Conservation (phyloP, 2,329 filamentous ascomycete species). For the Cryphonectria nitschkei region DNA sequence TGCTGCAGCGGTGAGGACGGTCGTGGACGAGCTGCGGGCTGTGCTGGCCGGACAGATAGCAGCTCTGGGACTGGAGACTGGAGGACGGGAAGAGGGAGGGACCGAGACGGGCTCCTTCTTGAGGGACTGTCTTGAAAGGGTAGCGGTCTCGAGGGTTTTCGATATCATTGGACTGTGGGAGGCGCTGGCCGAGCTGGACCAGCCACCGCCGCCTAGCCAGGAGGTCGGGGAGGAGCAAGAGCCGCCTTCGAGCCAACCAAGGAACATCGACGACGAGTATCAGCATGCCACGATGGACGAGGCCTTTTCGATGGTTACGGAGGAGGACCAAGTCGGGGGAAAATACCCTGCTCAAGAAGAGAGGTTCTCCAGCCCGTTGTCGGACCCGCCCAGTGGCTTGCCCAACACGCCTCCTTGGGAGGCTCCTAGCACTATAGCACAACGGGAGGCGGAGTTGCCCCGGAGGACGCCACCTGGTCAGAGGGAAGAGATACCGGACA, state of each 20-base stretch:
- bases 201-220: slow-evolving; percentile 4
- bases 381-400: slow-evolving; percentile 25
- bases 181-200: slow-evolving; percentile 55
- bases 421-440: slow-evolving; percentile 18
- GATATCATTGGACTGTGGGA: slow-evolving; percentile 62
- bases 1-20: slow-evolving; percentile 45
- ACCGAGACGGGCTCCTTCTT: slow-evolving; percentile 32
- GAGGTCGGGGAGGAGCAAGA: slow-evolving; percentile 3
- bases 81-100: slow-evolving; percentile 23
- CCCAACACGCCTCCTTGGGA: slow-evolving; percentile 13
- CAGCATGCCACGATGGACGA: neutral
- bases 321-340: neutral
- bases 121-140: slow-evolving; percentile 49
- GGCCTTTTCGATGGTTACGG: too few relatives aligned
- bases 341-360: neutral
- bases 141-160: slow-evolving; percentile 61
- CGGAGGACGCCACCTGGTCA: slow-evolving; percentile 12
- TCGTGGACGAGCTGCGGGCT: slow-evolving; percentile 48
- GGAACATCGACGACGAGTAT: neutral
- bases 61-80: slow-evolving; percentile 24
- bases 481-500: slow-evolving; percentile 42
- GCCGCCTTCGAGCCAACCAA: slow-evolving; percentile 4
- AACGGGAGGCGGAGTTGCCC: slow-evolving; percentile 19
- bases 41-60: slow-evolving; percentile 42
- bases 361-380: slow-evolving; percentile 17